Base-by-base conservation (phyloP, 495 filamentous ascomycete species). In the Xylaria palmicola region DNA sequence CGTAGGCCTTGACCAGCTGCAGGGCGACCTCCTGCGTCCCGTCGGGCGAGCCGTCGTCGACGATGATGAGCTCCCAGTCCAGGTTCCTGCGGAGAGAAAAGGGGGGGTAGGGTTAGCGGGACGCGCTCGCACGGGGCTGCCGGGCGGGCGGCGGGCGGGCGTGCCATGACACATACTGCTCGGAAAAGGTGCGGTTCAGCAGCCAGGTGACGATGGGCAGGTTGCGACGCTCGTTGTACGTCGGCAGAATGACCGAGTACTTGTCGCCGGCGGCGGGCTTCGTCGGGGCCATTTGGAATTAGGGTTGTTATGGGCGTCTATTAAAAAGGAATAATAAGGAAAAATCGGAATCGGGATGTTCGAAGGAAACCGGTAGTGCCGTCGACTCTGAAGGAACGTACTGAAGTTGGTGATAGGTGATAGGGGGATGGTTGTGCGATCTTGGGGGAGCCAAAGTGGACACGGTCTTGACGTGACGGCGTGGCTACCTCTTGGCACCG, bases 221-320 rank as follows among this genome's bases (percentile, higher is more conserved):
- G 81, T 98, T 98, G 66, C 85, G 86, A 72, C 94, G 91, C 82
- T 98, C 95, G 70, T 98, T 98, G 83, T 96, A 98, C 63, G 94
- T 98, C 41, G 94, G 94, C 59, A 98, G 86, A 73, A 98, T 92
- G 74, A 98, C 88, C 62, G 93, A 93, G 84, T 97, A 98, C 75
- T 95, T 93, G 85, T 92, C 79, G 66, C 80, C 74, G 37, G 64
- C 54, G 54, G 66, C 56, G 19, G 66, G 65, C 67, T 76, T 73
- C 27, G 60, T 66, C 56, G 75, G 65, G 56, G 75, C 75, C 74
- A 77, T 76, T 50, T 34, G 50, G 47, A 13, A 36, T 27, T 10
- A 44, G 1, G 17, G 12, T 9, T 12, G 27, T 0, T 44, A 2
- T 41, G 56, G 30, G 6, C 10, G 19, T 26, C 22, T 48, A 54